Conservation (phyloP, 352 stramenopile species). For the Pythium vanterpoolii region DNA sequence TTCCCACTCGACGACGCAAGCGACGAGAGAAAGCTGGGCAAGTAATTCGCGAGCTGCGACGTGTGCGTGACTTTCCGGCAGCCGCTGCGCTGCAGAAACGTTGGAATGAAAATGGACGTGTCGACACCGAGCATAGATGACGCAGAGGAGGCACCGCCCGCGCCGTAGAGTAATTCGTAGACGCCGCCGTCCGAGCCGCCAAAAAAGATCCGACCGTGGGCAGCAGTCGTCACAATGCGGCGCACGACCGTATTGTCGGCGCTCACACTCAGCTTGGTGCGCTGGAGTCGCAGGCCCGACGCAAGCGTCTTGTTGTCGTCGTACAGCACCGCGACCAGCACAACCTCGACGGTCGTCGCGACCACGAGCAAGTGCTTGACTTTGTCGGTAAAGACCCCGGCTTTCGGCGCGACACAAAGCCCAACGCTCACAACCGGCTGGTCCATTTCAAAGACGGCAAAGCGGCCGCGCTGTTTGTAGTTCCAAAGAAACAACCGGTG, state of each 20-base stretch:
- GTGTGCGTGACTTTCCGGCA: conserved; percentile 93
- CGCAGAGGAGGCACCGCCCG: conserved; percentile 11
- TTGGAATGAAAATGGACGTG: conserved; percentile 29
- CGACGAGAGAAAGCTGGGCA: conserved; percentile 74
- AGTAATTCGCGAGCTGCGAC: conserved; percentile 73
- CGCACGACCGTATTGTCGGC: conserved; percentile 94
- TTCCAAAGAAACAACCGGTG: conserved; percentile 94
- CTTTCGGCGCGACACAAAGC: conserved; percentile 76
- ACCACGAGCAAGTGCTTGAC: conserved; percentile 95
- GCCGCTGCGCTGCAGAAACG: conserved; percentile 35
- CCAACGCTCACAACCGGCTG: conserved; percentile 93
- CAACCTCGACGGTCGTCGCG: conserved; percentile 93
- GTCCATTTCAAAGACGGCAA: conserved; percentile 88
- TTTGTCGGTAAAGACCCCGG: conserved; percentile 91
- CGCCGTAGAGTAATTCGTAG: conserved; percentile 90
- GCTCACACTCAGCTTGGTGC: conserved; percentile 89
- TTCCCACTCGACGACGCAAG: conserved; percentile 75
- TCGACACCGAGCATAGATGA: conserved; percentile 16
- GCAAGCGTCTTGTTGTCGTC: conserved; percentile 43
- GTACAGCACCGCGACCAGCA: conserved; percentile 90
- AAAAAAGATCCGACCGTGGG: conserved; percentile 93
- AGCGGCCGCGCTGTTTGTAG: conserved; percentile 79
- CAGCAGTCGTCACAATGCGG: conserved; percentile 76
- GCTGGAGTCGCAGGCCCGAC: conserved; percentile 37
- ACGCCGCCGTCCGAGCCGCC: conserved; percentile 94